phyloP scores from a whole-genome alignment of 2,329 filamentous ascomycete genomes.

The Exophiala mesophila region DNA sequence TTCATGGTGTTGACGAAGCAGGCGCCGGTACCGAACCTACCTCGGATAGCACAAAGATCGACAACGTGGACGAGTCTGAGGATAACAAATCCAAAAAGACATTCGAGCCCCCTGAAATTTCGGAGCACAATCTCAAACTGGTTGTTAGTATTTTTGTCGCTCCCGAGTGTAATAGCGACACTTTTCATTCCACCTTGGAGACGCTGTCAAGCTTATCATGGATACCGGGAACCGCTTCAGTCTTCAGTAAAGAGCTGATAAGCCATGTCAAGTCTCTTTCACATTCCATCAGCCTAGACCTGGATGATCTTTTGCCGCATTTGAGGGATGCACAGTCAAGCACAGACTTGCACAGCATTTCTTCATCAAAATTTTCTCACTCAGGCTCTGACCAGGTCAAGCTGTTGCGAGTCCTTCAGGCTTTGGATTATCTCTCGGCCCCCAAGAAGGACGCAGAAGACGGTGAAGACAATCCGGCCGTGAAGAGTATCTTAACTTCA shows the following conservation, averaged over 20 bases:
- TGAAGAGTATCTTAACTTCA: slow-evolving; percentile 78
- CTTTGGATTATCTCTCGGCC: slow-evolving; percentile 92
- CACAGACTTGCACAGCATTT: slow-evolving; percentile 91
- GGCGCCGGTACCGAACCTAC: slow-evolving; percentile 27
- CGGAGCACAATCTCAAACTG: slow-evolving; percentile 80
- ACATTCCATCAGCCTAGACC: slow-evolving; percentile 75
- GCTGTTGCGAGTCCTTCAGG: slow-evolving; percentile 82
- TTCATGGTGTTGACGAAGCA: slow-evolving; percentile 16
- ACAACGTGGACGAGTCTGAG: slow-evolving; percentile 32
- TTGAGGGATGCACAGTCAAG: slow-evolving; percentile 82
- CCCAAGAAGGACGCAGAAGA: slow-evolving; percentile 59
- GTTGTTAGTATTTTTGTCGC: slow-evolving; percentile 97
- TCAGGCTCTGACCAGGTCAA: slow-evolving; percentile 96
- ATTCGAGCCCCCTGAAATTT: slow-evolving; percentile 76
- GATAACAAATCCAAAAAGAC: slow-evolving; percentile 54
- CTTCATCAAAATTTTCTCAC: slow-evolving; percentile 90
- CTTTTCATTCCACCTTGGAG: slow-evolving; percentile 93
- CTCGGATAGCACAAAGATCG: slow-evolving; percentile 29
- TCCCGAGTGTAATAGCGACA: slow-evolving; percentile 93
- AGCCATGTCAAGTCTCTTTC: slow-evolving; percentile 79
- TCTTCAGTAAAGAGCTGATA: slow-evolving; percentile 91
- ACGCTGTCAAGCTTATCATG: slow-evolving; percentile 98
- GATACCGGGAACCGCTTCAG: slow-evolving; percentile 80
- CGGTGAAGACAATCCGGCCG: slow-evolving; percentile 49
- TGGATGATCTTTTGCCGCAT: slow-evolving; percentile 78